Base-by-base conservation (phyloP, 495 filamentous ascomycete genomes). In the Parathielavia hyrcaniae region DNA sequence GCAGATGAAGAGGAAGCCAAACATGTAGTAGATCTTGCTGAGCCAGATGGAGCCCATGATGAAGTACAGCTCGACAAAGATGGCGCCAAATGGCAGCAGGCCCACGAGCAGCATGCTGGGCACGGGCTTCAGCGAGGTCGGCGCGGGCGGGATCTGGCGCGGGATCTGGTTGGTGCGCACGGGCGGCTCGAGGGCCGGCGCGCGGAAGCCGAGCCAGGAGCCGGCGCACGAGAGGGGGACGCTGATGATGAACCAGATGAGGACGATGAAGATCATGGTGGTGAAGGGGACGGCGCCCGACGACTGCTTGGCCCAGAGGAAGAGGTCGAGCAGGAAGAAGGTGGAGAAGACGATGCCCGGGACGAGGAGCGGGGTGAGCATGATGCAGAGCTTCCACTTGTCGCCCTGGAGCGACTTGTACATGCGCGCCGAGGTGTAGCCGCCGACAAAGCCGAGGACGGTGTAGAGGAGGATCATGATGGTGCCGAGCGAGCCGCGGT, bases 21-120 rank as follows among this genome's bases (percentile, higher is more conserved):
- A 98, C 93, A 98, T 98, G 78, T 98, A 98, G 78, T 98, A 98
- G 56, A 98, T 89, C 77, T 92, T 92, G 77, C 84, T 88, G 71
- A 90, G 91, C 93, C 93, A 98, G 67, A 98, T 89, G 11, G 86
- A 91, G 73, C 84, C 91, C 88, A 97, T 93, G 75, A 98, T 96
- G 73, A 96, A 96, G 80, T 93, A 96, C 14, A 98, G 84, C 72
- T 98, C 95, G 41, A 97, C 90, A 60, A 95, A 96, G 73, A 98
- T 97, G 46, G 93, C 91, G 46, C 86, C 89, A 64, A 98, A 98
- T 12, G 95, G 95, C 14, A 97, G 78, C 50, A 97, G 84, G 35
- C 93, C 95, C 20, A 90, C 91, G 26, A 96, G 77, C 26, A 96
- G 79, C 79, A 95, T 88, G 50, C 87, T 91, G 0, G 92, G 92